These are phyloP conservation scores for Lentinula lateritia DNA, from an alignment of 768 basidiomycete genomes.

Conservation along the genomic window DNA sequence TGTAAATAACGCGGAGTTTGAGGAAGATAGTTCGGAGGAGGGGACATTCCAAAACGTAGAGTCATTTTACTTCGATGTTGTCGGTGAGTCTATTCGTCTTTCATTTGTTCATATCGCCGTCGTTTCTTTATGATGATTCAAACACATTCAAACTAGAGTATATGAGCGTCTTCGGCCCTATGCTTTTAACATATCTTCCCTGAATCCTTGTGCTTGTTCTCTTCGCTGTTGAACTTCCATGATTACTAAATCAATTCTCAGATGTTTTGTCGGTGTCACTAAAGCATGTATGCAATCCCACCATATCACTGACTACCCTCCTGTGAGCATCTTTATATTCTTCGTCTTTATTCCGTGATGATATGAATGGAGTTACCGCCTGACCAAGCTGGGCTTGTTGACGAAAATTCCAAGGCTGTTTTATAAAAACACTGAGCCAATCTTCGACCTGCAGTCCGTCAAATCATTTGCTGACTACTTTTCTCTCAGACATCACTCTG, in stretches of 20 bases:
- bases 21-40: too few species aligned
- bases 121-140: conserved; percentile 44
- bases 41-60: too few species aligned
- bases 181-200: conserved; percentile 68
- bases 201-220: conserved; percentile 31
- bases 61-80: not conserved
- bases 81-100: not conserved
- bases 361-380: conserved; percentile 83
- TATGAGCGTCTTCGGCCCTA: conserved; percentile 69
- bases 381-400: conserved; percentile 50
- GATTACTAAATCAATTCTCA: not conserved
- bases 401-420: conserved; percentile 83
- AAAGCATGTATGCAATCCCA: too few species aligned
- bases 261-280: too few species aligned
- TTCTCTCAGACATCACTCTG: not conserved
- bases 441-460: not conserved
- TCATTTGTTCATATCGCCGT: not conserved
- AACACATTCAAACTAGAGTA: conserved; percentile 87
- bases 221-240: not conserved
- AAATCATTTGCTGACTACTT: not conserved
- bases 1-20: too few species aligned
- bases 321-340: conserved; percentile 26
- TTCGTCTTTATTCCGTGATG: conserved; percentile 38
- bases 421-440: conserved; percentile 55
- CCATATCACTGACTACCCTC: too few species aligned